Evolutionary conservation across 352 stramenopile species (phyloP).

Genomic region (Phytophthora fragariaefolia): DNA sequence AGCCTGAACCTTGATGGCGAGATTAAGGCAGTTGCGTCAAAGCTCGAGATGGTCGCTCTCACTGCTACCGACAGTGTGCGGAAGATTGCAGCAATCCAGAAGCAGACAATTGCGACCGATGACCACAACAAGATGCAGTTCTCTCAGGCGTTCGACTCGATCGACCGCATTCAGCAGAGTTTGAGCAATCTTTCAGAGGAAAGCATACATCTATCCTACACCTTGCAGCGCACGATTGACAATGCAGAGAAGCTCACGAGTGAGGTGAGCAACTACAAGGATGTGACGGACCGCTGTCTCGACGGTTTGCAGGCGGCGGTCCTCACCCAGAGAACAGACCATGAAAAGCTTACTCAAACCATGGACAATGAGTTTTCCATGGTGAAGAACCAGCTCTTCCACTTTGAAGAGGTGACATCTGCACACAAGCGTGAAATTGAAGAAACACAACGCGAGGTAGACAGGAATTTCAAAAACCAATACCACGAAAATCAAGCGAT

Average conservation of each 20-base stretch:
- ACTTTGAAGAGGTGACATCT: conserved; percentile 73
- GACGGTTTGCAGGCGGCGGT: conserved; percentile 47
- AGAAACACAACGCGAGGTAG: conserved; percentile 60
- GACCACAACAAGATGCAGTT: conserved; percentile 72
- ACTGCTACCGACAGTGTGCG: conserved; percentile 58
- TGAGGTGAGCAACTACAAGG: conserved; percentile 57
- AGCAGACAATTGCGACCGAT: conserved; percentile 57
- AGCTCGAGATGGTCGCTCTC: conserved; percentile 66
- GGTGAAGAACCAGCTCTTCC: conserved; percentile 81
- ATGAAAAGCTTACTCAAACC: conserved; percentile 58
- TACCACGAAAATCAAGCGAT: conserved; percentile 63
- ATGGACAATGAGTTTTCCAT: conserved; percentile 68
- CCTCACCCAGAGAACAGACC: conserved; percentile 45
- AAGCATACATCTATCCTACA: conserved; percentile 73
- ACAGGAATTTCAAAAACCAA: conserved; percentile 62
- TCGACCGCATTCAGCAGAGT: conserved; percentile 65
- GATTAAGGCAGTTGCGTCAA: conserved; percentile 53
- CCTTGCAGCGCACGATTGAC: conserved; percentile 64
- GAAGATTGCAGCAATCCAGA: conserved; percentile 65
- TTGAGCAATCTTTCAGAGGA: conserved; percentile 79
- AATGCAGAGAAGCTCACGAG: conserved; percentile 50
- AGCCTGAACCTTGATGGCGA: conserved; percentile 67
- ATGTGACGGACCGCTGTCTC: conserved; percentile 47
- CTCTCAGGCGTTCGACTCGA: conserved; percentile 67
- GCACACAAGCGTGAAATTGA: conserved; percentile 65